phyloP scores from a whole-genome alignment of 805 yeast species.

The Lipomyces anomalus region DNA sequence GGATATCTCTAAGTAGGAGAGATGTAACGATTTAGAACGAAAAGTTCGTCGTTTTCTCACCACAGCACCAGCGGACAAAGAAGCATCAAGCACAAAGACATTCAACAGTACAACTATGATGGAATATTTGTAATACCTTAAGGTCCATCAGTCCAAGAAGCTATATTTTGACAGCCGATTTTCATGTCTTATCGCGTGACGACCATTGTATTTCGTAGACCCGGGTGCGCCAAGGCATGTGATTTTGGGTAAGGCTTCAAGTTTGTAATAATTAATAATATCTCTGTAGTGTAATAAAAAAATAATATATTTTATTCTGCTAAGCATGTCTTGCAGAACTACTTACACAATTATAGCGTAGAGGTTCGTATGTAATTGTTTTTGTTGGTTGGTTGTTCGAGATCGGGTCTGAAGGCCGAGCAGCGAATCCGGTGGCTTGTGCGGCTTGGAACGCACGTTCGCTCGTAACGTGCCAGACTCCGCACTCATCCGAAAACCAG shows the following conservation, averaged over 20 bases:
- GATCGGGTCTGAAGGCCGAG: background rate
- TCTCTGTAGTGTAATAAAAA: background rate
- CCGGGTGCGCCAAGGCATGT: background rate
- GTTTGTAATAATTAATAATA: background rate
- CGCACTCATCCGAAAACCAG: too few relatives aligned
- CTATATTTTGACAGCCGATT: background rate
- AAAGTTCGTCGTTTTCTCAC: too few relatives aligned
- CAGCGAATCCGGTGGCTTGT: background rate
- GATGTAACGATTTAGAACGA: too few relatives aligned
- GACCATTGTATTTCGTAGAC: background rate
- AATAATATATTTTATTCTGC: background rate
- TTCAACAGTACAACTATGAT: background rate
- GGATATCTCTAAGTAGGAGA: too few relatives aligned
- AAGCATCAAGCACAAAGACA: background rate
- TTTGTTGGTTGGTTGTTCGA: background rate
- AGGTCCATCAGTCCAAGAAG: background rate
- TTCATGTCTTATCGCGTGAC: background rate
- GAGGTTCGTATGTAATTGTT: background rate
- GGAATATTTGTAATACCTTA: background rate
- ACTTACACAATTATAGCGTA: background rate
- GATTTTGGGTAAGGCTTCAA: too few relatives aligned
- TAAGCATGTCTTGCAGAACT: background rate
- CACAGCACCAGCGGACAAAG: background rate
- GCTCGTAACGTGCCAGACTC: too few relatives aligned
- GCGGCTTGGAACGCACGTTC: too few relatives aligned